Evolutionary conservation across 177 flowering plant species (phyloP), one percentile per base, ranked within the genome.

Genomic region (Telopea speciosissima): DNA sequence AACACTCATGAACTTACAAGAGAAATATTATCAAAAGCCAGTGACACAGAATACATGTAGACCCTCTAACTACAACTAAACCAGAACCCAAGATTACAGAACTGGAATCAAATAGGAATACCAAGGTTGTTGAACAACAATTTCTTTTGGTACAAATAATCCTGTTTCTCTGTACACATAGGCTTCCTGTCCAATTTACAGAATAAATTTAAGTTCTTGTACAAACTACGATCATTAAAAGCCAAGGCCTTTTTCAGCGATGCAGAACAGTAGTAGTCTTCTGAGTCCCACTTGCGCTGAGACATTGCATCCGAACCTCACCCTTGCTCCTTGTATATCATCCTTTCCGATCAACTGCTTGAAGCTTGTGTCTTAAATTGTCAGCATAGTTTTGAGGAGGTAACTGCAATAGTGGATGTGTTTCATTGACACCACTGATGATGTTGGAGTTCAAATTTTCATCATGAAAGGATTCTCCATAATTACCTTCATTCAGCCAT

Each of bases 361-460:
- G 79, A 17, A 81, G 40, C 74, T 70, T 80, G 67, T 64, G 68
- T 25, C 42, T 70, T 62, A 76, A 24, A 49, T 62, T 72, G 56
- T 64, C 68, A 28, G 23, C 33, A 69, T 68, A 36, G n/a, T 66
- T 60, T 11, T 45, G 14, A 11, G 68, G 45, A 69, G 54, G 58
- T 31, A 28, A 22, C 26, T 33, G 23, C 45, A 28, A 62, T 0
- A 56, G 66, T 49, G 67, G 65, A 33, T 23, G 31, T 14, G n/a
- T 63, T 64, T 24, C 58, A 14, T 23, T 14, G 3, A n/a, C 22
- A 5, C 24, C 70, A 42, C 24, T 44, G 22, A 72, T 54, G 25
- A 83, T 78, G 77, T 85, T 86, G 23, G 79, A 40, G 70, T 82
- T 76, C 62, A 68, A 22, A 68, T 89, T 89, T 73, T 86, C 87